Evolutionary conservation across 2,329 filamentous ascomycete species (phyloP).

Genomic region (Botrytis fragariae): DNA sequence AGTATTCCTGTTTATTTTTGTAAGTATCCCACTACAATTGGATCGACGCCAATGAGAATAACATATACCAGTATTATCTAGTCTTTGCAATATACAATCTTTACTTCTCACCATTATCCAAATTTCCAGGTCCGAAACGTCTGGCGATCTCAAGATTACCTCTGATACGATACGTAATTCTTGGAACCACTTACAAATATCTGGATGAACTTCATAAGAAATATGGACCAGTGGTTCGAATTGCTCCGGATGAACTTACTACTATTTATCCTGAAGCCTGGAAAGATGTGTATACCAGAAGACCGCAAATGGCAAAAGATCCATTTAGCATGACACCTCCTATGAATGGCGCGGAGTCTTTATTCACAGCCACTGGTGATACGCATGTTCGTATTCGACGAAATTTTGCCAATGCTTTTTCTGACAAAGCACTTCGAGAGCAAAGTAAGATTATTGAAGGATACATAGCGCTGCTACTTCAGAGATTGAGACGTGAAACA

Average conservation of each 20-base stretch:
- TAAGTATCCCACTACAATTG: background rate
- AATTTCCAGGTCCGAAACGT: constrained; percentile 36
- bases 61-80: background rate
- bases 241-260: constrained; percentile 36
- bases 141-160: constrained; percentile 23
- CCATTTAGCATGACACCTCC: background rate
- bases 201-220: constrained; percentile 28
- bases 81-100: constrained; percentile 21
- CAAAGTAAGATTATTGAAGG: constrained; percentile 32
- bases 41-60: background rate
- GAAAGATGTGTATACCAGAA: constrained; percentile 8
- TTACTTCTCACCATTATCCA: constrained; percentile 35
- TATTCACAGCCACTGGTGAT: constrained; percentile 12
- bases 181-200: constrained; percentile 17
- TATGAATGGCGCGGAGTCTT: constrained; percentile 4
- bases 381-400: constrained; percentile 33
- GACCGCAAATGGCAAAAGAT: background rate
- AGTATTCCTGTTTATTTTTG: background rate
- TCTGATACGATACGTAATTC: constrained; percentile 1
- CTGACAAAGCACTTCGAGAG: constrained; percentile 35
- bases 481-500: constrained; percentile 6
- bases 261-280: constrained; percentile 24
- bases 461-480: constrained; percentile 19
- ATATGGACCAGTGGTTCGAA: constrained; percentile 37
- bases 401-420: constrained; percentile 36